A percentile compares a stretch with the other conserved stretches of the same genome.
Conservation (phyloP, 208 protist species). For the Trypanosoma melophagium region DNA sequence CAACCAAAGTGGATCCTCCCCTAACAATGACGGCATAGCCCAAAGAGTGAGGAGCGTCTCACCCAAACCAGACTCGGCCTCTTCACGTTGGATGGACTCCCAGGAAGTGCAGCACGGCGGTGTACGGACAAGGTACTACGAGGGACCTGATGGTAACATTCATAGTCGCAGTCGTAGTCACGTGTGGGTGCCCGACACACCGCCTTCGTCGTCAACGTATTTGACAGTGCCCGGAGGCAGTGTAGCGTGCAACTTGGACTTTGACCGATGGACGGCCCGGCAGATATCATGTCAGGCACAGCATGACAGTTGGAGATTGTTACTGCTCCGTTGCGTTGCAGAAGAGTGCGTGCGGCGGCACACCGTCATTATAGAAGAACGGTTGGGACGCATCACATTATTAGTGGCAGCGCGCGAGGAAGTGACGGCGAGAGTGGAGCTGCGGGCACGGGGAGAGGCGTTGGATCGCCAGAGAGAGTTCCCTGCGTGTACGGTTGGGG, state of each 20-base stretch:
- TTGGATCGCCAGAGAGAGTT: background rate
- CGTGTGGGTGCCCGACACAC: background rate
- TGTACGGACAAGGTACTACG: background rate
- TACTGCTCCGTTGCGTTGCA: slow-evolving; percentile 16
- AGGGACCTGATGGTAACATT: background rate
- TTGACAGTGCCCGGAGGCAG: background rate
- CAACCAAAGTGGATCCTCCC: background rate
- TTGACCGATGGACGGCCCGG: slow-evolving; percentile 2
- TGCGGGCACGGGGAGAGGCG: no score
- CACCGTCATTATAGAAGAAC: slow-evolving; percentile 11
- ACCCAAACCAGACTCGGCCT: background rate
- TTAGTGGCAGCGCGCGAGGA: slow-evolving; percentile 20
- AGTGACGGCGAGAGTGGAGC: slow-evolving; percentile 1
- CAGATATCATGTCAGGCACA: slow-evolving; percentile 15
- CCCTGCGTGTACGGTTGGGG: background rate
- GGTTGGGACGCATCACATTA: slow-evolving; percentile 13
- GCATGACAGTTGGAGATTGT: slow-evolving; percentile 5
- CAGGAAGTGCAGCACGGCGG: background rate
- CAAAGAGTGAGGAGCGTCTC: background rate
- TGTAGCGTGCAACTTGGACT: slow-evolving; percentile 1
- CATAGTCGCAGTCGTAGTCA: slow-evolving; percentile 1
- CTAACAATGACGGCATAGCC: background rate
- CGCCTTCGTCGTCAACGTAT: background rate
- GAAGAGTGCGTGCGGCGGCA: slow-evolving; percentile 20
- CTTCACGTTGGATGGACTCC: background rate